Percentiles rank a stretch among this genome's conserved stretches.
Conservation (phyloP, 2,329 filamentous ascomycete species). For the Aspergillus clavatus region DNA sequence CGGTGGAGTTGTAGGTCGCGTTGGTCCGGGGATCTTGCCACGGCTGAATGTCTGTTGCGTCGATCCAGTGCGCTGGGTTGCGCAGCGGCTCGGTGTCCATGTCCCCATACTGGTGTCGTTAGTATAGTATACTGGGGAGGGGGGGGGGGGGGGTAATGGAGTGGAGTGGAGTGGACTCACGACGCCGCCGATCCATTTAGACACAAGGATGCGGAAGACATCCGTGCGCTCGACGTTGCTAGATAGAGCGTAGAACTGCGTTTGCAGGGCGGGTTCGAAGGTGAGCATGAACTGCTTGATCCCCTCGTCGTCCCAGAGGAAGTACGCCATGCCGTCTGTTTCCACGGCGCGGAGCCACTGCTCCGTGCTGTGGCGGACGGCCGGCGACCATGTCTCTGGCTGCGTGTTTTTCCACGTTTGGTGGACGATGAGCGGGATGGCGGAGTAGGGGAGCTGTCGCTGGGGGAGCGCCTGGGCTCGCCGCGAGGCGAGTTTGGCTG, state of each 20-base stretch:
- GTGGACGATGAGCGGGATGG: conserved; percentile 30
- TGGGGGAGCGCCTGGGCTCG: conserved; percentile 9
- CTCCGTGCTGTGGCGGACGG: conserved; percentile 22
- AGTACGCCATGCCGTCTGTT: conserved; percentile 26
- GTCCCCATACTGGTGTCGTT: conserved; percentile 25
- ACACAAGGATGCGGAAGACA: conserved; percentile 30
- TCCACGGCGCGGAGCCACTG: conserved; percentile 24
- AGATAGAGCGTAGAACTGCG: conserved; percentile 18
- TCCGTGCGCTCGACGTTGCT: conserved; percentile 28
- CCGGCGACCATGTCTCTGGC: conserved; percentile 23
- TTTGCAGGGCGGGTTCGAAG: conserved; percentile 22
- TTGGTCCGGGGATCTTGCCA: conserved; percentile 26
- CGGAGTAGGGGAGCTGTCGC: conserved; percentile 18
- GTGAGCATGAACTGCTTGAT: conserved; percentile 23
- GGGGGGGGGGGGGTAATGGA: neutral
- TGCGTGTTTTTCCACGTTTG: conserved; percentile 29
- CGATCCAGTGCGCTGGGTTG: conserved; percentile 24
- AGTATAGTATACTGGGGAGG: neutral
- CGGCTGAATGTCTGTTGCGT: conserved; percentile 18
- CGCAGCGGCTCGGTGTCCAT: conserved; percentile 30
- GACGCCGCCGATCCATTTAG: conserved; percentile 23
- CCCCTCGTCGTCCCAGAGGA: conserved; percentile 33
- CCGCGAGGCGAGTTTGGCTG: conserved; percentile 22
- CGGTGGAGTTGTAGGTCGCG: conserved; percentile 15
- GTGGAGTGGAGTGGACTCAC: conserved; percentile 6